Evolutionary conservation across 2,329 filamentous ascomycete species (phyloP).

Genomic region (Dactylella cylindrospora): DNA sequence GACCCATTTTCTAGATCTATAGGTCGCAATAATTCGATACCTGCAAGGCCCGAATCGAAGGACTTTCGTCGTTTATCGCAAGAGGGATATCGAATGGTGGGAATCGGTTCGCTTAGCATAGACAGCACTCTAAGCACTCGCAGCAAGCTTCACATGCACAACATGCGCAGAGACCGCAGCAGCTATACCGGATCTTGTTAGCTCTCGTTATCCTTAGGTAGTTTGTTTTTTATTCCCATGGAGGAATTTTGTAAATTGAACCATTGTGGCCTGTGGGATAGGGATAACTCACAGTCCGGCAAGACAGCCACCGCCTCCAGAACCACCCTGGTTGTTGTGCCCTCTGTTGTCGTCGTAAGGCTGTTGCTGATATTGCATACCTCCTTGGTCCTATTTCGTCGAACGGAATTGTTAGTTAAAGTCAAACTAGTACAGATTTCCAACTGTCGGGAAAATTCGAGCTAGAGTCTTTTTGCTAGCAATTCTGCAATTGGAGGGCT

Average conservation of each 20-base stretch:
- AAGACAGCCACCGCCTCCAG: slow-evolving; percentile 29
- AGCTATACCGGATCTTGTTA: slow-evolving; percentile 14
- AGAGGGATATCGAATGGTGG: too few relatives aligned
- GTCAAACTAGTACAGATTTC: background rate
- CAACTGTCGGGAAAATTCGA: background rate
- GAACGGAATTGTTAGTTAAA: slow-evolving; percentile 9
- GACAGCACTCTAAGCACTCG: slow-evolving; percentile 39
- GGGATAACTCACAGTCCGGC: slow-evolving; percentile 31
- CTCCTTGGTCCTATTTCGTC: slow-evolving; percentile 22
- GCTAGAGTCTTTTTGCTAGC: too few relatives aligned
- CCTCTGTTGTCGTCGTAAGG: slow-evolving; percentile 33
- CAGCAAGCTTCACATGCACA: slow-evolving; percentile 33
- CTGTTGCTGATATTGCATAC: slow-evolving; percentile 41
- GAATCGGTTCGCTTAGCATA: slow-evolving; percentile 29
- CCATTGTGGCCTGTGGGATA: background rate
- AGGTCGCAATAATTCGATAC: too few relatives aligned
- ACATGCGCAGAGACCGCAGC: slow-evolving; percentile 37
- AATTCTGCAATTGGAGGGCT: too few relatives aligned
- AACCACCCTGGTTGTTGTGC: slow-evolving; percentile 1
- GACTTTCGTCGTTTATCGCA: too few relatives aligned
- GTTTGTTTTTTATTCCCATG: background rate
- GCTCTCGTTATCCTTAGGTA: slow-evolving; percentile 5
- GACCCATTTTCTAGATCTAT: too few relatives aligned
- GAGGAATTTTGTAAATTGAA: background rate
- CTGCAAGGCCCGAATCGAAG: too few relatives aligned